Base-by-base conservation (phyloP, 345 rosid genomes). In the Dimocarpus longan region DNA sequence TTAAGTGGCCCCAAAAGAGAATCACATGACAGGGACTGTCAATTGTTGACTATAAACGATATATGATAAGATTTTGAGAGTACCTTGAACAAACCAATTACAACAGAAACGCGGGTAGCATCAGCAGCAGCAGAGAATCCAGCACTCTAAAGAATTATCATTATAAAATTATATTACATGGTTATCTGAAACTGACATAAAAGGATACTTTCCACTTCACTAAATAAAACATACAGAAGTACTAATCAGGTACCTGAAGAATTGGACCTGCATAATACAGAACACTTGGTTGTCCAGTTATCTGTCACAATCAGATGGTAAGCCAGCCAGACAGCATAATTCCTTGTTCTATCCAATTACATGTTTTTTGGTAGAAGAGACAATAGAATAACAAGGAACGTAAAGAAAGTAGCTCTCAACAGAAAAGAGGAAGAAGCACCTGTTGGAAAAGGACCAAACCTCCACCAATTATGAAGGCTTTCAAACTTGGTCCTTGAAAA, bases 241-340 rank as follows among this genome's bases (percentile, higher is more conserved):
- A 63, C 42, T 18, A 37, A 73, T 26, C 78, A 67, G 75, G 74
- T 81, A 96, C 99, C 97, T 96, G 98, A 84, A 96, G 92, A 81
- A 96, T 96, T 40, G 99, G 81, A 77, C 98, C 97, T 18, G 99
- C 99, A 77, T 96, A 94, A 73, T 94, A 96, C 66, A 96, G 87
- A 72, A 94, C 98, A 85, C 99, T 96, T 13, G 99, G 99, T 83
- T 96, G 99, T 69, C 99, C 99, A 73, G 99, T 95, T 83, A 95
- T 92, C 99, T 95, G 91, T 80, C 79, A 87, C 59, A 48, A 77
- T 70, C 76, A 76, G 43, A 65, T 57, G n/a, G 56, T 59, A 59
- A 48, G 75, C 68, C 76, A 82, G 82, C 50, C 44, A 73, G 76
- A n/a, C 37, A 70, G 74, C 42, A 68, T 75, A 39, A 83, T 12